Conservation (phyloP, 306 rosid species). For the barrel medic (Medicago truncatula) region MtrunA17r5.0-ANR NC_053048.1:48522501-48523000, state of each 20-base stretch:
- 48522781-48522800: conserved; percentile 78
- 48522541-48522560: conserved; percentile 38
- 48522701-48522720: conserved; percentile 8
- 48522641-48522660: neutral
- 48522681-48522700: conserved; percentile 30
- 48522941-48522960: conserved; percentile 13
- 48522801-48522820: conserved; percentile 79
- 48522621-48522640: neutral
- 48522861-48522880: neutral
- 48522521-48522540: conserved; percentile 33
- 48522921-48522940: conserved; percentile 22
- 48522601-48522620: conserved; percentile 38
- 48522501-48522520: conserved; percentile 34
- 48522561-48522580: conserved; percentile 28
- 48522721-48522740: conserved; percentile 52
- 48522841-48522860: neutral
- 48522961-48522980: neutral
- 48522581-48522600: conserved; percentile 27
- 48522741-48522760: conserved; percentile 73
- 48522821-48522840: conserved; percentile 49
- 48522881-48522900: conserved; percentile 4
- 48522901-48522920: conserved; percentile 28
- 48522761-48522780: conserved; percentile 95
- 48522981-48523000: conserved; percentile 51
- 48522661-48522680: conserved; percentile 36